These are phyloP conservation scores for Aquanectria penicillioides DNA, from an alignment of 2,329 filamentous ascomycete species.

Conservation along the genomic window DNA sequence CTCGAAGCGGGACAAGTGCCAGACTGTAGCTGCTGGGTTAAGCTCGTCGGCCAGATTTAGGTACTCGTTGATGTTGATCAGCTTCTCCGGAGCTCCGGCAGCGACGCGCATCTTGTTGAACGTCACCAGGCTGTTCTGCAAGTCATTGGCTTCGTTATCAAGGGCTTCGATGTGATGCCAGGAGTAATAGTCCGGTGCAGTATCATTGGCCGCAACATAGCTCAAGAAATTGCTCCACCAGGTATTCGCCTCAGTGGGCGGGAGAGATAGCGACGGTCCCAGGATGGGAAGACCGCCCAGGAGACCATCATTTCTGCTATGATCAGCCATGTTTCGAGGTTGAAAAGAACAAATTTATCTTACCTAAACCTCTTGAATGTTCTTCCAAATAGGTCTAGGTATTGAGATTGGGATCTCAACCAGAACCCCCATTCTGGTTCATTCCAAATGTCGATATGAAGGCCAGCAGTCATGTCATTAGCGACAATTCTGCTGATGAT, in stretches of 20 bases:
- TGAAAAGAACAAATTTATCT: neutral
- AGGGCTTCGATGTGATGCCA: constrained; percentile 2
- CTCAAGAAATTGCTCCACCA: neutral
- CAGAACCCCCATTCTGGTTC: constrained; percentile 1
- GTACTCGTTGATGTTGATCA: neutral
- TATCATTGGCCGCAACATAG: neutral
- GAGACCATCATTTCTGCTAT: neutral
- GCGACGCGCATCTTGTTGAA: neutral
- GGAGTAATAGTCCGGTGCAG: neutral
- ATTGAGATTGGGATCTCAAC: neutral
- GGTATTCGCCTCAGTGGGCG: neutral
- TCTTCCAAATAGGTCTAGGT: neutral
- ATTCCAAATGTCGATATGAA: constrained; percentile 5
- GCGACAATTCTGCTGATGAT: neutral
- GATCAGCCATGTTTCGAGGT: neutral
- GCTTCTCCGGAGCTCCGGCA: neutral
- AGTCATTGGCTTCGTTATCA: neutral
- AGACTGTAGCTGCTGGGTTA: neutral
- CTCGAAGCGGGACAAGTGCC: neutral
- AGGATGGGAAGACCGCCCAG: neutral
- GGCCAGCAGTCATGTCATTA: neutral
- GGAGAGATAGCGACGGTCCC: neutral
- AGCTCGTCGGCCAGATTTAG: neutral
- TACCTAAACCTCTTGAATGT: neutral
- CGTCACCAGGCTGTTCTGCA: neutral